Evolutionary conservation across 805 yeast species (phyloP).

Genomic region (Vanderwaltozyma polyspora): DNA sequence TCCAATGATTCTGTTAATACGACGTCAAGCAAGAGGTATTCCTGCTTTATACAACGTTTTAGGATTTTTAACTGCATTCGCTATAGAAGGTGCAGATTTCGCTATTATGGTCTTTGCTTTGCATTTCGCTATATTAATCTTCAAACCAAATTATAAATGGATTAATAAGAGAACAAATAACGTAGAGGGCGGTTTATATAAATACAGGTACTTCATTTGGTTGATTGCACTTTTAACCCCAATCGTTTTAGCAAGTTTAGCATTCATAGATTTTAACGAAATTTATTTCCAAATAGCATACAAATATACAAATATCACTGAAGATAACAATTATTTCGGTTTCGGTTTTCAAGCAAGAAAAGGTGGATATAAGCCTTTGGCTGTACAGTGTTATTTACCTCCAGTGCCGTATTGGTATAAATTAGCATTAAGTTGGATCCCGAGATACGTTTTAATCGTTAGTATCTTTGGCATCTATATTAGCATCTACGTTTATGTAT

Average conservation of each 20-base stretch:
- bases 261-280: conserved; percentile 38
- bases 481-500: conserved; percentile 62
- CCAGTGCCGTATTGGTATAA: conserved; percentile 63
- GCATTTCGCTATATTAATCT: conserved; percentile 67
- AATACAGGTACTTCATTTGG: conserved; percentile 47
- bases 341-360: conserved; percentile 18
- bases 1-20: conserved; percentile 46
- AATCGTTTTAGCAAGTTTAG: conserved; percentile 54
- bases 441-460: conserved; percentile 58
- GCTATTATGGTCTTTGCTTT: conserved; percentile 75
- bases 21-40: conserved; percentile 5
- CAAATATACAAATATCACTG: conserved; percentile 14
- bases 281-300: conserved; percentile 8
- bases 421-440: conserved; percentile 68
- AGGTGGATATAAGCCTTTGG: conserved; percentile 49
- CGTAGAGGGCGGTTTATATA: conserved; percentile 66
- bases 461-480: conserved; percentile 54
- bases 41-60: conserved; percentile 47
- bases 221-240: conserved; percentile 50
- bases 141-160: conserved; percentile 44
- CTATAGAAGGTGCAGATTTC: conserved; percentile 78
- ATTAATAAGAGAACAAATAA: conserved; percentile 28
- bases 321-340: conserved; percentile 17
- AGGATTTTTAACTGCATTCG: conserved; percentile 72
- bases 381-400: conserved; percentile 75